Conservation (phyloP, 768 basidiomycete genomes). For the Inosperma sp. region DNA sequence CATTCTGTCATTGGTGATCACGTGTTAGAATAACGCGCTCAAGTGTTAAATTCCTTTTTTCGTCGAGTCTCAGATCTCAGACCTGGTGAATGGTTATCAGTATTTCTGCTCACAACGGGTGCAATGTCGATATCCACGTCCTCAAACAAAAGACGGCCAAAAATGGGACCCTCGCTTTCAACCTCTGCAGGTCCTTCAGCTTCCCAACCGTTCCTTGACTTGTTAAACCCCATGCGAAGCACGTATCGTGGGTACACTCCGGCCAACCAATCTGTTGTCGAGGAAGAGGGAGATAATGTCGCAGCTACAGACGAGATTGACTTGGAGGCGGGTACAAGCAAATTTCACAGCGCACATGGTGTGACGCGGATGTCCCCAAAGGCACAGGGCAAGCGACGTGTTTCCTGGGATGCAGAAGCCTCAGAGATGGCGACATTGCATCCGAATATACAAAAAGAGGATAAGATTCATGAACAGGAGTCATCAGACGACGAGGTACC, state of each 20-base stretch:
- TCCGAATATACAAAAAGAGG: conserved; percentile 70
- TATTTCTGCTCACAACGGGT: too few relatives aligned
- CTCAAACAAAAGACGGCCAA: conserved; percentile 27
- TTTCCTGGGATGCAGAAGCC: conserved; percentile 53
- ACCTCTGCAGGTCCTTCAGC: conserved; percentile 42
- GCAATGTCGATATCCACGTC: conserved; percentile 26
- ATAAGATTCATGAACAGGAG: conserved; percentile 54
- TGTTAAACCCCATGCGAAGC: conserved; percentile 77
- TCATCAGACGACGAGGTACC: conserved; percentile 82
- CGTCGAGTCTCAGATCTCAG: neutral
- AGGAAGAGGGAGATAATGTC: conserved; percentile 62
- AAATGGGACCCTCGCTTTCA: conserved; percentile 30
- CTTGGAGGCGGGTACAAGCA: conserved; percentile 58
- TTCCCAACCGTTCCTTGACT: conserved; percentile 75
- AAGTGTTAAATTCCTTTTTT: too few relatives aligned
- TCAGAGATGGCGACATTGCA: conserved; percentile 56
- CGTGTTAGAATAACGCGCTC: too few relatives aligned
- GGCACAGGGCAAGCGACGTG: conserved; percentile 46
- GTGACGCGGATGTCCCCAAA: conserved; percentile 27
- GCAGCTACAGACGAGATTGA: conserved; percentile 44
- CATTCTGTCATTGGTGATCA: too few relatives aligned
- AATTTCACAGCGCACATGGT: conserved; percentile 29
- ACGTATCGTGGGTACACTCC: conserved; percentile 71
- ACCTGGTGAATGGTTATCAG: neutral
- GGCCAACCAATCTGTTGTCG: conserved; percentile 63